Base-by-base conservation (phyloP, 1,284 basidiomycete species). In the Fomitopsis pinicola region DNA sequence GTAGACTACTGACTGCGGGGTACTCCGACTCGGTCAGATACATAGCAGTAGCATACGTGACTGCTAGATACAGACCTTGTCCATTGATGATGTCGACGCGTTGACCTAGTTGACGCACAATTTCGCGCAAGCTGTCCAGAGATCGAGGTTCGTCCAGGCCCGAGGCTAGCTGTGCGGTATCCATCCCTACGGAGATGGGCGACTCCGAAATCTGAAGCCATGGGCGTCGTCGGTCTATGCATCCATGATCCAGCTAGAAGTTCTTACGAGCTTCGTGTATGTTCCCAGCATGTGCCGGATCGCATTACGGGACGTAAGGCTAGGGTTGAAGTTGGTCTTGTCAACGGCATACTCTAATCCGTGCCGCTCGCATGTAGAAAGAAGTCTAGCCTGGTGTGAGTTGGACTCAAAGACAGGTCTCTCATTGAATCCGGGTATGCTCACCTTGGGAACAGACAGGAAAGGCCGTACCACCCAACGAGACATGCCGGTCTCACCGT, bases 401-500 rank as follows among this genome's bases (percentile, higher is more conserved):
- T 19, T 33, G 19, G 52, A n/a, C 56, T 15, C 52, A 42, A 22
- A 62, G 12, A 57, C 44, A 57, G 1, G 35, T 36, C 45, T 42
- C 66, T 48, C 55, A 53, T 40, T 64, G 40, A 36, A 54, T 5
- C 17, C 33, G 19, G n/a, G 30, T 14, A 38, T 22, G 19, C 52
- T 40, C 64, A 91, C 91, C 82, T 93, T 93, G 57, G 79, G 73
- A 46, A 92, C 77, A 22, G 76, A 72, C 28, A 93, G 71, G 45
- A 93, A 72, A 9, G 91, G 91, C 2, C 91, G 82, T 1, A 90
- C 66, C 26, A 92, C 79, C 85, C 87, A 92, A 40, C 73, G 77
- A 36, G 74, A 71, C 82, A 92, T 83, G 8, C 90, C 90, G 54
- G 75, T 75, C 7, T 76, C 63, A 1, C 86, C 87, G 54, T 19